Percentiles rank a stretch among this genome's conserved stretches.
Evolutionary conservation across 2,329 filamentous ascomycete genomes (phyloP).

Genomic region (Cladosporium colombiae): DNA sequence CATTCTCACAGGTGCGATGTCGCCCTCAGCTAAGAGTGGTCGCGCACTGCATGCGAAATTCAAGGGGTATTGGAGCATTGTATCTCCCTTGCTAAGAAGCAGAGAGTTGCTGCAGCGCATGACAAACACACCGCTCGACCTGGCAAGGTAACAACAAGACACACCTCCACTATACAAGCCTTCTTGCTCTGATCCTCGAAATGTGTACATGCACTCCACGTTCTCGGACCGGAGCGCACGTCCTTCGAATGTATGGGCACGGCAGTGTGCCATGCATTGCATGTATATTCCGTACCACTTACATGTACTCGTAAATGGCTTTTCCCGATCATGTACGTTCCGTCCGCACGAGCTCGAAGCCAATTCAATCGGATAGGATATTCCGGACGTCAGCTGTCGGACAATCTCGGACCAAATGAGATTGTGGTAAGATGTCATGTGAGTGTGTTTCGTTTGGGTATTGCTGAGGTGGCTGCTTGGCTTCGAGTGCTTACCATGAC

Average conservation of each 20-base stretch:
- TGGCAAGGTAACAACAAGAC: neutral
- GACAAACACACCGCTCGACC: neutral
- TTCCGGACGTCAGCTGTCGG: neutral
- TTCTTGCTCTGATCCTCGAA: neutral
- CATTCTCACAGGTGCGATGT: neutral
- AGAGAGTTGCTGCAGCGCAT: neutral
- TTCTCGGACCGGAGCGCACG: constrained; percentile 8
- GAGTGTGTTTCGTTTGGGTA: neutral
- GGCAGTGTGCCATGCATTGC: neutral
- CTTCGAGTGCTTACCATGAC: too few species aligned
- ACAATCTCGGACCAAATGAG: neutral
- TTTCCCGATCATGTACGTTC: neutral
- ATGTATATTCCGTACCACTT: constrained; percentile 5
- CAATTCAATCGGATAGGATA: neutral
- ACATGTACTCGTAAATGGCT: neutral
- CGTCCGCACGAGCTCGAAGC: neutral
- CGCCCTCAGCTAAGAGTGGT: neutral
- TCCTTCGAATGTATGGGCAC: neutral
- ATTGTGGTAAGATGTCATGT: neutral
- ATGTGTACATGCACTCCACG: constrained; percentile 1
- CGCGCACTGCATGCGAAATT: neutral
- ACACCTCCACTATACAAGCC: neutral
- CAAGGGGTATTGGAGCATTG: neutral
- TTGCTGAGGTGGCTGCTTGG: neutral
- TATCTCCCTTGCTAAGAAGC: neutral